Percentiles rank a stretch among this genome's conserved stretches.
These are phyloP conservation scores for Boletus rubescentipes DNA, from an alignment of 768 basidiomycete species.

Conservation along the genomic window DNA sequence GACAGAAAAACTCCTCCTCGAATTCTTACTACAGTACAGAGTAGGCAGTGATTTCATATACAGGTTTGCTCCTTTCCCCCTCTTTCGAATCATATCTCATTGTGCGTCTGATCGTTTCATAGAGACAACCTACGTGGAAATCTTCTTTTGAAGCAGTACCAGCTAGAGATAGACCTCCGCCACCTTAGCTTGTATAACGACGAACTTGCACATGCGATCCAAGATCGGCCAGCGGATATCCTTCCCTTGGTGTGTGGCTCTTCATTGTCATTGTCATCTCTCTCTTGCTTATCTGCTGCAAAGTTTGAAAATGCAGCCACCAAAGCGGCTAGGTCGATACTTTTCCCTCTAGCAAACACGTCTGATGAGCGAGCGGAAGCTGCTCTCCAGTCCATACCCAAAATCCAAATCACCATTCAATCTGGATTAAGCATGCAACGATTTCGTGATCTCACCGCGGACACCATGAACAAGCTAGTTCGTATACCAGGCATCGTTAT, in stretches of 20 bases:
- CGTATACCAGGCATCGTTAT: constrained; percentile 98
- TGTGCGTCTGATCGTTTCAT: neutral
- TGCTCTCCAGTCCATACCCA: constrained; percentile 54
- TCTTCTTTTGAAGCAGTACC: constrained; percentile 81
- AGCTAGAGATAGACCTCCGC: constrained; percentile 83
- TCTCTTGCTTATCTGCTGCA: neutral
- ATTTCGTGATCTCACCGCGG: constrained; percentile 91
- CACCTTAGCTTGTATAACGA: constrained; percentile 85
- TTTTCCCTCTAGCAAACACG: constrained; percentile 72
- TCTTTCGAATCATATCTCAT: neutral
- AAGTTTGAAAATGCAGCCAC: constrained; percentile 93
- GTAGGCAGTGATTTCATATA: constrained; percentile 92
- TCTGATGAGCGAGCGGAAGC: constrained; percentile 45
- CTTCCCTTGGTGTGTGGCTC: constrained; percentile 69
- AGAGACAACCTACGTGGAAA: constrained; percentile 90
- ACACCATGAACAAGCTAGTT: constrained; percentile 94
- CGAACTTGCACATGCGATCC: constrained; percentile 87
- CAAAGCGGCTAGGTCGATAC: constrained; percentile 76
- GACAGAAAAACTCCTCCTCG: constrained; percentile 73
- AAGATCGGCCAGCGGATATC: constrained; percentile 86
- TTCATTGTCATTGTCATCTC: neutral
- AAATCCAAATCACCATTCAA: constrained; percentile 82
- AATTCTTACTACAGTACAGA: constrained; percentile 87
- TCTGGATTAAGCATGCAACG: constrained; percentile 93
- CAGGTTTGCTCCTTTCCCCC: constrained; percentile 49